phyloP scores from a whole-genome alignment of 495 filamentous ascomycete genomes.

The Clohesyomyces aquaticus region DNA sequence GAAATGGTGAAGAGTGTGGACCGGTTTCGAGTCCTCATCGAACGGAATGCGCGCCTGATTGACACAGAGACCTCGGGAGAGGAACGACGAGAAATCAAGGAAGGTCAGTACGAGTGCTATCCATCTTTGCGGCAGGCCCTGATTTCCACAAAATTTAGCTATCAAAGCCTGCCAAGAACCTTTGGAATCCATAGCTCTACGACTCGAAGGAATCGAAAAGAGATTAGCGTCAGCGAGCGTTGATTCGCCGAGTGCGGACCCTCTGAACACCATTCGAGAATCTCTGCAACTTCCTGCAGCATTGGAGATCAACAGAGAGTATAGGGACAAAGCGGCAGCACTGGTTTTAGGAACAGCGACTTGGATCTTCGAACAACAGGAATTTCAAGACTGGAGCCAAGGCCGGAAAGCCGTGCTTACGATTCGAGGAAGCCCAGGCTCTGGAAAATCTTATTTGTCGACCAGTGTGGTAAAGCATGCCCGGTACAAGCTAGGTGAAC shows the following conservation, averaged over 20 bases:
- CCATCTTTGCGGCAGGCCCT: background rate
- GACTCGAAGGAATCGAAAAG: background rate
- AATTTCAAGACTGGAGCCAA: background rate
- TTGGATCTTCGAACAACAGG: conserved; percentile 5
- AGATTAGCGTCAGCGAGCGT: background rate
- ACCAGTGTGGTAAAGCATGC: background rate
- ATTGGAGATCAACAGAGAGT: conserved; percentile 2
- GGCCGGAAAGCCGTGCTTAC: conserved; percentile 1
- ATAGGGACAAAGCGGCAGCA: background rate
- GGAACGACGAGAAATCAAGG: background rate
- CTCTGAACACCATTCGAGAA: conserved; percentile 2
- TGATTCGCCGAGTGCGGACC: background rate
- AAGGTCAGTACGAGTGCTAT: conserved; percentile 3
- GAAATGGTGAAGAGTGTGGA: background rate
- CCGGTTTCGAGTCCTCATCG: conserved; percentile 1
- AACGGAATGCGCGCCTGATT: conserved; percentile 4
- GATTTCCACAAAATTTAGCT: background rate
- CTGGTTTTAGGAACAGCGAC: conserved; percentile 4
- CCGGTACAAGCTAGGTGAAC: background rate
- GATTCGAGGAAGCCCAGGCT: conserved; percentile 8
- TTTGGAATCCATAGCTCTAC: conserved; percentile 1
- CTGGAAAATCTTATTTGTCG: conserved; percentile 5
- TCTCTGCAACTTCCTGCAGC: background rate
- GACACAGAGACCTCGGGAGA: conserved; percentile 1
- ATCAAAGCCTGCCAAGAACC: conserved; percentile 2